phyloP scores from a whole-genome alignment of 352 stramenopile species.

The Phytophthora tubulina region DNA sequence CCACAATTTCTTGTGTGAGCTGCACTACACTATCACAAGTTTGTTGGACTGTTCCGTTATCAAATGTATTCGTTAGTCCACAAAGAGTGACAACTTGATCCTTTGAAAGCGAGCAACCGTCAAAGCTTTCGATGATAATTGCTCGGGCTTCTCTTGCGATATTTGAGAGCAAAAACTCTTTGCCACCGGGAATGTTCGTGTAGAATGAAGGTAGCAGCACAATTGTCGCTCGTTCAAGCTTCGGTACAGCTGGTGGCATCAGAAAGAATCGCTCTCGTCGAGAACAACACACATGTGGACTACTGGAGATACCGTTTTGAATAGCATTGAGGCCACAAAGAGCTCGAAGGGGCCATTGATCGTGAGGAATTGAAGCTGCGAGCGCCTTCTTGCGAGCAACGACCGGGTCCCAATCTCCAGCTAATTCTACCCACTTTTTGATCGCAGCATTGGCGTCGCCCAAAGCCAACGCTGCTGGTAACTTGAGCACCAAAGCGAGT shows the following conservation, averaged over 20 bases:
- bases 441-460: constrained; percentile 39
- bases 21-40: constrained; percentile 22
- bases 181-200: constrained; percentile 31
- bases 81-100: constrained; percentile 33
- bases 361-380: constrained; percentile 38
- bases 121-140: constrained; percentile 34
- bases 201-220: constrained; percentile 56
- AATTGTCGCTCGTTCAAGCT: constrained; percentile 50
- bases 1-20: constrained; percentile 15
- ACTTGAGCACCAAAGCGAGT: constrained; percentile 71
- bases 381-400: constrained; percentile 56
- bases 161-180: constrained; percentile 36
- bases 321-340: constrained; percentile 71
- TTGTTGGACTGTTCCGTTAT: constrained; percentile 16
- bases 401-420: constrained; percentile 67
- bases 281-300: constrained; percentile 59
- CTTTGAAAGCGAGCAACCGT: constrained; percentile 16
- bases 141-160: constrained; percentile 38
- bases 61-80: constrained; percentile 15
- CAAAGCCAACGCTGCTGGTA: constrained; percentile 20
- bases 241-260: constrained; percentile 46
- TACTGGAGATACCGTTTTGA: constrained; percentile 78
- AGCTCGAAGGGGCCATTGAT: constrained; percentile 73
- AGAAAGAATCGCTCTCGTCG: constrained; percentile 72
- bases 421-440: constrained; percentile 49